phyloP scores from a whole-genome alignment of 2,329 filamentous ascomycete genomes.

The Aspergillus ochraceus region DNA sequence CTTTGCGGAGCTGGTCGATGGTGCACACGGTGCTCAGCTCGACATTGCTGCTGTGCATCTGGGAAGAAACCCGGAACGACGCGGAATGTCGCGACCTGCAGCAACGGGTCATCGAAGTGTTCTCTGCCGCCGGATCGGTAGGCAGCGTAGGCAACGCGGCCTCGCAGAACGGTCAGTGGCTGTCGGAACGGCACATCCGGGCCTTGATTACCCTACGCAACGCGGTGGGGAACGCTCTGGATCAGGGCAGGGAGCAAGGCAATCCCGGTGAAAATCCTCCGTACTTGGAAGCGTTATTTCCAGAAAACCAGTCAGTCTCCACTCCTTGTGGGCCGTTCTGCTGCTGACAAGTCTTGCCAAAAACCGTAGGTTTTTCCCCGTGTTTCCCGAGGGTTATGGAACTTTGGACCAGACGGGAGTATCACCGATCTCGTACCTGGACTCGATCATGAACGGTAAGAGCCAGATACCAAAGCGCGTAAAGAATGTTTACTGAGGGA shows the following conservation, averaged over 20 bases:
- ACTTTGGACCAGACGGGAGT: slow-evolving; percentile 8
- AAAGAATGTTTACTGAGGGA: background rate
- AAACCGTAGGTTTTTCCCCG: slow-evolving; percentile 6
- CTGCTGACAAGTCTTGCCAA: background rate
- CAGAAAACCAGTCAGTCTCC: background rate
- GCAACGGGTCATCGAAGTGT: slow-evolving; percentile 32
- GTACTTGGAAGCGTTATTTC: background rate
- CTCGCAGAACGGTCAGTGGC: slow-evolving; percentile 27
- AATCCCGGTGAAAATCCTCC: background rate
- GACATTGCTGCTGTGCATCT: slow-evolving; percentile 34
- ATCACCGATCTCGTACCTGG: slow-evolving; percentile 28
- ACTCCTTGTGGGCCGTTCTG: background rate
- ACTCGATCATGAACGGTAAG: slow-evolving; percentile 32
- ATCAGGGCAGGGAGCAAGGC: slow-evolving; percentile 11
- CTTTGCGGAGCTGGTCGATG: slow-evolving; percentile 35
- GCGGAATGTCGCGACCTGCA: slow-evolving; percentile 29
- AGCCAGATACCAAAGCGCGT: background rate
- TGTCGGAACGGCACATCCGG: slow-evolving; percentile 30
- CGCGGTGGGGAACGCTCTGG: slow-evolving; percentile 17
- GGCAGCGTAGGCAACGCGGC: slow-evolving; percentile 10
- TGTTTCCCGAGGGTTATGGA: slow-evolving; percentile 12
- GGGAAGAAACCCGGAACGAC: slow-evolving; percentile 34
- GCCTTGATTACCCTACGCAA: slow-evolving; percentile 28
- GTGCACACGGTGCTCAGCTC: slow-evolving; percentile 36
- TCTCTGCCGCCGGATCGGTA: slow-evolving; percentile 21